Evolutionary conservation across 768 basidiomycete genomes (phyloP), one percentile per base, ranked within the genome.

Genomic region (Dictyophora rubrovolvata): DNA sequence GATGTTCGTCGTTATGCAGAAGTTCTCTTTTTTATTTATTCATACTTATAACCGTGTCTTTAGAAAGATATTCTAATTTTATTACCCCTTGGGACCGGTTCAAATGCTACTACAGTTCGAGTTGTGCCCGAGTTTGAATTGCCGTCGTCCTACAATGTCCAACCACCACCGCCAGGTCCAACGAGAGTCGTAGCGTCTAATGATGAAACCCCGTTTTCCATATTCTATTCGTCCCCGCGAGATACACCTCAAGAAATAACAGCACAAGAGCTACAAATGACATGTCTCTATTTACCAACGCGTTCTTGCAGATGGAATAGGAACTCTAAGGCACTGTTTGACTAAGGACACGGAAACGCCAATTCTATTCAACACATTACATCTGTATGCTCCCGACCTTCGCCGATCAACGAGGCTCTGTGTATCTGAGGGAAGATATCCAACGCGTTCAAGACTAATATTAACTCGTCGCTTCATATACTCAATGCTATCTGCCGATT

Each of bases 51-150:
- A 66, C 53, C 63, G 52, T 58, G 63, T 63, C 54, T 65, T 64
- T 70, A 89, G 90, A 69, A 87, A 87, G 66, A 75, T 93, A 91
- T 74, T 85, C 91, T 61, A 88, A 88, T 23, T 94, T 98, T 74
- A 90, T 95, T 67, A 94, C 95, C 59, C 94, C 94, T 23, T 98
- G 93, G n/a, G 93, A 84, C 90, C 62, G 93, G 95, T 71, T 85
- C 92, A 63, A 86, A 87, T 63, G 85, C 86, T 48, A 86, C 87
- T 63, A n/a, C n/a, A n/a, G 85, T 84, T 67, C 80, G 82, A 59
- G 85, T 95, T 61, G 93, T 97, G 71, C 93, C 95, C 12, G 89
- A 93, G 69, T 96, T 86, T 70, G 86, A 89, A 65, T 80, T 94
- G 52, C 94, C 94, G 46, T 75, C 82, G 28, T 96, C 93, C 73